Conservation (phyloP, 2,329 filamentous ascomycete species). For the Furcasterigmium furcatum region DNA sequence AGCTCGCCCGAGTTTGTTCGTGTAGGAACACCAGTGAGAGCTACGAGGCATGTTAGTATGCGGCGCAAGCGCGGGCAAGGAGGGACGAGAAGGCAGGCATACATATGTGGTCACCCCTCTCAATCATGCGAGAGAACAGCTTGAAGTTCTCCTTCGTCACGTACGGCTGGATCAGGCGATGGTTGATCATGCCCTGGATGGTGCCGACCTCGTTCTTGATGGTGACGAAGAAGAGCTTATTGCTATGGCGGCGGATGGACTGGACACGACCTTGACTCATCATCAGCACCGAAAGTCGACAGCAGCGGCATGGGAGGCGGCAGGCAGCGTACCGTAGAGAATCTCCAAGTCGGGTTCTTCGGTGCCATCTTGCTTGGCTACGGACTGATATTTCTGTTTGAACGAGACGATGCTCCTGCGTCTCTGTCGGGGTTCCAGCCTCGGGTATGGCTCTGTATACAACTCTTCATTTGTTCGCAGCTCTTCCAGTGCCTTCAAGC, state of each 20-base stretch:
- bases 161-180: slow-evolving; percentile 39
- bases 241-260: slow-evolving; percentile 67
- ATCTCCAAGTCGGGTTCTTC: slow-evolving; percentile 11
- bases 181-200: slow-evolving; percentile 75
- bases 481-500: slow-evolving; percentile 6
- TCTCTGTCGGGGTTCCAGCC: slow-evolving; percentile 9
- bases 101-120: slow-evolving; percentile 83
- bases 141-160: slow-evolving; percentile 45
- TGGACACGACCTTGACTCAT: slow-evolving; percentile 63
- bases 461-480: slow-evolving; percentile 1
- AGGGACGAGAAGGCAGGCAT: slow-evolving; percentile 30
- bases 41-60: slow-evolving; percentile 31
- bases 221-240: slow-evolving; percentile 82
- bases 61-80: neutral
- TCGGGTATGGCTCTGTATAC: slow-evolving; percentile 10
- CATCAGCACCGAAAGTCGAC: slow-evolving; percentile 22
- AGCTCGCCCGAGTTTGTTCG: slow-evolving; percentile 72
- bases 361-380: neutral
- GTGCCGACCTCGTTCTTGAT: slow-evolving; percentile 68
- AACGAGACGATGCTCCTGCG: slow-evolving; percentile 11
- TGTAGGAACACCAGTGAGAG: slow-evolving; percentile 67
- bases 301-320: slow-evolving; percentile 6
- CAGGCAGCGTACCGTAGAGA: slow-evolving; percentile 19
- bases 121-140: slow-evolving; percentile 61
- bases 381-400: slow-evolving; percentile 6